Evolutionary conservation across 1,284 basidiomycete species (phyloP), one percentile per base, ranked within the genome.

Genomic region (Cystobasidium sp.): DNA sequence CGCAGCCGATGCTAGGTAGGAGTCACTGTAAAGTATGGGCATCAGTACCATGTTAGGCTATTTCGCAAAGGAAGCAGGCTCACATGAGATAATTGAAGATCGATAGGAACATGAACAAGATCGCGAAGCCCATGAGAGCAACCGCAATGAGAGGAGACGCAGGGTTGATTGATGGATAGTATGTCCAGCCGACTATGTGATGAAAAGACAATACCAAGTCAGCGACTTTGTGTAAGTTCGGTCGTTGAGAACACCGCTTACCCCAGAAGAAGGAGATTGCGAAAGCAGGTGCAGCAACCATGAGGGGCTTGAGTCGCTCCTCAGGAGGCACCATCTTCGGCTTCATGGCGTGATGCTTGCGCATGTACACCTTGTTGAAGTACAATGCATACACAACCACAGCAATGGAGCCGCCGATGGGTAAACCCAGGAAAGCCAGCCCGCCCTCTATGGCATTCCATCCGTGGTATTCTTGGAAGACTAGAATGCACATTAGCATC

Each of bases 381-480:
- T 79, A 78, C 63, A 78, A 68, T n/a, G 80, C 76, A 68, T 81
- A 79, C 69, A 76, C 56, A 39, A 76, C 16, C 12, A 77, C 76
- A n/a, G 74, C 78, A 56, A 68, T 22, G 9, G 65, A 20, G 18
- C 79, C 78, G 3, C 80, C 79, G 4, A 76, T 24, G 77, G 85
- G 84, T 61, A 86, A 81, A 7, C 84, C 84, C 5, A 86, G 79
- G 82, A 86, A 86, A 66, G 83, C 82, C 4, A 86, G 81, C 16
- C 85, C 85, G 39, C 82, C 81, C 66, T 83, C 81, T 49, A 84
- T 83, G 0, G 81, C 77, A 77, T 84, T 85, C 80, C 86, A 83
- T 43, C 84, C 82, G 78, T 86, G 85, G 6, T 82, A 80, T 20
- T 78, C 61, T 12, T 81, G 79, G 75, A 85, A 86, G 46, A 86